Base-by-base conservation (phyloP, 768 basidiomycete species). In the Naganishia antarctica region DNA sequence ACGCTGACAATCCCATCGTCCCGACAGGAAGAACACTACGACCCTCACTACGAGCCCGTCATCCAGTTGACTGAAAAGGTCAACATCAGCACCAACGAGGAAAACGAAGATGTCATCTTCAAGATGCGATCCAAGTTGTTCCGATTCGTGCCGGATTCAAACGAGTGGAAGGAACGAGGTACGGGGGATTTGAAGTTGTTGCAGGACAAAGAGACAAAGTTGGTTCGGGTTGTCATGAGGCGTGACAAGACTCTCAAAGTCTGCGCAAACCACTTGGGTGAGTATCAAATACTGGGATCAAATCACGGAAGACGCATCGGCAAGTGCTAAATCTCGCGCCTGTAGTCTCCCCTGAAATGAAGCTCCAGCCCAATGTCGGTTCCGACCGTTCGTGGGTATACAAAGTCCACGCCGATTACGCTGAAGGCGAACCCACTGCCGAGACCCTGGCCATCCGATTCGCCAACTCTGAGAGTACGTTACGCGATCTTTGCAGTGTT, bases 71-170 rank as follows among this genome's bases (percentile, higher is more conserved):
- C 91, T 8, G 89, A 99, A 79, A 86, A 90, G 76, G 89, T 99
- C 67, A 90, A 92, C 77, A 87, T 86, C 63, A 93, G 93, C 85
- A 98, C 94, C 7, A 81, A 83, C 74, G 96, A 99, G 79, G 96
- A 98, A 77, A 87, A 94, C 70, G 96, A 99, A 78, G 84, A 89
- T 29, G 84, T 87, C 29, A 80, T 89, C 68, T 97, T 97, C 86
- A 98, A 98, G 83, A 90, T 97, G 94, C 90, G 94, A 72, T 88
- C 96, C 72, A 98, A 98, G 81, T 84, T 99, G 66, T 99, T 98
- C 84, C 86, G 96, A 75, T 99, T 98, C 80, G 87, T 88, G 70
- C 76, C 83, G 65, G 78, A 74, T 34, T 81, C 84, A 53, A 81
- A 84, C 58, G 94, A 98, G 80, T 99, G 96, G 96, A 99, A 99